These are phyloP conservation scores for Begonia masoniana DNA, from an alignment of 306 rosid genomes.

Conservation along the genomic window DNA sequence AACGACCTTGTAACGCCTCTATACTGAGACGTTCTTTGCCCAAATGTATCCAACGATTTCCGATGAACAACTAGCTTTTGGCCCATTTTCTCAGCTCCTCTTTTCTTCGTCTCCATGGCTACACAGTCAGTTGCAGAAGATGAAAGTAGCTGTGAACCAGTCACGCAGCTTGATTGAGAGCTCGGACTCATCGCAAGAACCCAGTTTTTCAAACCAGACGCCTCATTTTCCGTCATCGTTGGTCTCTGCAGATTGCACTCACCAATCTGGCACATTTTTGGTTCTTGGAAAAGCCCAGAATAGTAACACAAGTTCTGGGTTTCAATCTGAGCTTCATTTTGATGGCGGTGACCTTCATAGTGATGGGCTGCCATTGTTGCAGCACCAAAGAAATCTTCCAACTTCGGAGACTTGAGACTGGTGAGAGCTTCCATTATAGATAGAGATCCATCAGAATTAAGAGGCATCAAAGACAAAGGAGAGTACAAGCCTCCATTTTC, in stretches of 20 bases:
- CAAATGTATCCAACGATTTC: conserved; percentile 84
- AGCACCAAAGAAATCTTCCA: conserved; percentile 74
- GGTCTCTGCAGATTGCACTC: conserved; percentile 28
- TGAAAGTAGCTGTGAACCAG: conserved; percentile 40
- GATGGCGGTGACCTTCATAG: conserved; percentile 42
- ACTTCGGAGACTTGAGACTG: conserved; percentile 64
- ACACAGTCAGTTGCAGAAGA: conserved; percentile 30
- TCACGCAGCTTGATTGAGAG: conserved; percentile 75
- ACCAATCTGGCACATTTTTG: conserved; percentile 26
- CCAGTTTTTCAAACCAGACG: conserved; percentile 42
- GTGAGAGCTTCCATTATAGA: conserved; percentile 52
- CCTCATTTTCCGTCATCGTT: conserved; percentile 20
- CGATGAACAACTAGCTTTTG: conserved; percentile 67
- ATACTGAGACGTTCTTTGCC: conserved; percentile 86
- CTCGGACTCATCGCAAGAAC: conserved; percentile 45
- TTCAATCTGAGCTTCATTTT: conserved; percentile 21
- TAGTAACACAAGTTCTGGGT: conserved; percentile 23
- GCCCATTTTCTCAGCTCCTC: conserved; percentile 47
- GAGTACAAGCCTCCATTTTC: conserved; percentile 43
- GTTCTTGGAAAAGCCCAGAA: conserved; percentile 26
- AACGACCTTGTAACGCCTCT: conserved; percentile 86
- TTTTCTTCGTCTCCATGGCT: conserved; percentile 60
- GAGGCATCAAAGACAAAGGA: conserved; percentile 52
- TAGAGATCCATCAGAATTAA: conserved; percentile 72
- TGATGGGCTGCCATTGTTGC: conserved; percentile 60